Percentiles rank a stretch among this genome's conserved stretches.
Evolutionary conservation across 1,284 basidiomycete species (phyloP).

Genomic region (Psilocybe mexicana): DNA sequence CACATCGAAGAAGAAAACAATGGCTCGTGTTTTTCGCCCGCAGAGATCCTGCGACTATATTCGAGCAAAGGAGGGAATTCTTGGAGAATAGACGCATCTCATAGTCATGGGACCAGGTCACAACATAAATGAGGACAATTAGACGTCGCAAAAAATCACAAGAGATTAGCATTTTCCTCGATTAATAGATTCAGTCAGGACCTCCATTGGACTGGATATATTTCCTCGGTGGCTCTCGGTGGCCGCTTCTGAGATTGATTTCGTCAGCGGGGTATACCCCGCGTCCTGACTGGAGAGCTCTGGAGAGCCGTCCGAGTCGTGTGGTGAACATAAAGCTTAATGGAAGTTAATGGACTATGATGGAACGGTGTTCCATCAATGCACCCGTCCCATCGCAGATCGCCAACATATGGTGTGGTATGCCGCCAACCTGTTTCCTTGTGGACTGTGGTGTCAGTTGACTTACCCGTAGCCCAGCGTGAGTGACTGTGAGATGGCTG

Average conservation of each 20-base stretch:
- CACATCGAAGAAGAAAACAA: not conserved
- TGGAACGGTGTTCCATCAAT: no score
- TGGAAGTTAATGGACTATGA: no score
- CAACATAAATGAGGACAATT: not conserved
- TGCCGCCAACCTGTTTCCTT: no score
- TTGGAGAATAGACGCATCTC: not conserved
- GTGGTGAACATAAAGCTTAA: no score
- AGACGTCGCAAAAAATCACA: not conserved
- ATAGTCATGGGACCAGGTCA: not conserved
- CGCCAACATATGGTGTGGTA: no score
- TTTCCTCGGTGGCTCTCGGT: not conserved
- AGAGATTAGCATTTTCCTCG: not conserved
- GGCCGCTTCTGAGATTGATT: not conserved
- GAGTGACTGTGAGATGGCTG: no score
- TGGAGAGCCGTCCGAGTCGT: not conserved
- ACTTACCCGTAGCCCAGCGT: no score
- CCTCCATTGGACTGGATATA: not conserved
- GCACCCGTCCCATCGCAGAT: no score
- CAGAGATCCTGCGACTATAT: not conserved
- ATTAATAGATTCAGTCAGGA: not conserved
- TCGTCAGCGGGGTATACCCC: not conserved
- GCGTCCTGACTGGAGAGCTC: not conserved
- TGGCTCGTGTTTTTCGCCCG: not conserved
- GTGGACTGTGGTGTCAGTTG: no score
- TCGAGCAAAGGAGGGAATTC: not conserved